Base-by-base conservation (phyloP, 345 rosid species). In the Capsella bursapastoris region DNA sequence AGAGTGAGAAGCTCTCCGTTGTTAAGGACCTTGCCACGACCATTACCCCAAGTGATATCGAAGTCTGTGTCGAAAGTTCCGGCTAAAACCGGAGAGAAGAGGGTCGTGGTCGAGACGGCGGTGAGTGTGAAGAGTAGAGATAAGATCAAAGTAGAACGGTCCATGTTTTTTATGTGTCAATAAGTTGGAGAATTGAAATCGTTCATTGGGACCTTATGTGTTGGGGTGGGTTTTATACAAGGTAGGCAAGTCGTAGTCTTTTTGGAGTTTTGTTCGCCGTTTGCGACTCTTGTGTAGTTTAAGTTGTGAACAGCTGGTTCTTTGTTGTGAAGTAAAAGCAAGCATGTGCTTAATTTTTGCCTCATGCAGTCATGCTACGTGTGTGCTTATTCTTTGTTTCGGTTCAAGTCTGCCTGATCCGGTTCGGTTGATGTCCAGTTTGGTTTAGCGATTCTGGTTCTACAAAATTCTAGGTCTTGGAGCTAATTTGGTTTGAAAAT, bases 1-100 rank as follows among this genome's bases (percentile, higher is more conserved):
- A 88, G 84, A 57, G 86, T 88, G 61, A 88, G 84, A 41, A 86
- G 89, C 61, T 83, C 78, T 15, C 93, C 90, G 14, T 84, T 82
- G 72, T 84, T 71, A 32, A 84, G 84, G 51, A 88, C 66, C 79
- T 80, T 82, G 44, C 62, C 90, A 47, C 93, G 83, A 43, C 88
- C 90, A 75, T 67, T 76, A 12, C 90, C 90, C 90, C 93, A 88
- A 13, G 87, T 82, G 45, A 88, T 66, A 6, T 88, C 86, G 65
- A 84, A 84, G 7, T 84, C 74, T 18, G 76, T 47, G 59, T 73
- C 56, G 66, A 88, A 83, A 32, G 84, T 88, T n/a, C 81, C 76
- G 22, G 79, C 83, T 6, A 57, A 29, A 38, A 77, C 70, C 8
- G 71, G 70, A 13, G 59, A 28, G 44, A 47, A 69, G 37, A 76